Conservation (phyloP, 495 filamentous ascomycete genomes). For the Penicillium crystallinum region DNA sequence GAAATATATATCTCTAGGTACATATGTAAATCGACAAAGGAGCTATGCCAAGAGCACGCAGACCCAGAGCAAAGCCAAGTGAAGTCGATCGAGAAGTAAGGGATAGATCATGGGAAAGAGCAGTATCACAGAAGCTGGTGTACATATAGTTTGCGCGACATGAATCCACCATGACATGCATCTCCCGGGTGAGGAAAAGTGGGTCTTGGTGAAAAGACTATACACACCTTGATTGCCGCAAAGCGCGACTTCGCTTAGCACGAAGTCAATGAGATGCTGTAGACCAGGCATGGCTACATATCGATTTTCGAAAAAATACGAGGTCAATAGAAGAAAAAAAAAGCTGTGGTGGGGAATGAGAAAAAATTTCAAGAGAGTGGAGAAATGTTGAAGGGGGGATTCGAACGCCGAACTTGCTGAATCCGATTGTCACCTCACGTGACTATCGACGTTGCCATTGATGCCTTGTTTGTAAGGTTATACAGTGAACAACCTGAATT, state of each 20-base stretch:
- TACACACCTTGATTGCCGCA: slow-evolving; percentile 65
- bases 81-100: not conserved
- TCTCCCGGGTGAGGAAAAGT: slow-evolving; percentile 15
- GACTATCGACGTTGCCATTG: not conserved
- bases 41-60: not conserved
- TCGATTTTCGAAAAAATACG: slow-evolving; percentile 9
- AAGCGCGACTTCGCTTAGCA: slow-evolving; percentile 68
- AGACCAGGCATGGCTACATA: slow-evolving; percentile 54
- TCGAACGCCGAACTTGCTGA: slow-evolving; percentile 32
- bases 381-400: slow-evolving; percentile 25
- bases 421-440: not conserved
- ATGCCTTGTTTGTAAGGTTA: slow-evolving; percentile 1
- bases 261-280: slow-evolving; percentile 64
- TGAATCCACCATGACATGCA: slow-evolving; percentile 7
- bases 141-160: not conserved
- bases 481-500: not conserved
- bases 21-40: not conserved
- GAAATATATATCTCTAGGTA: too few species aligned
- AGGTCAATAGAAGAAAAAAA: not conserved
- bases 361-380: slow-evolving; percentile 7
- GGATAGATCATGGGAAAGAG: not conserved
- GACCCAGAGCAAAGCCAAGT: not conserved
- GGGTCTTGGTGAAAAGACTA: slow-evolving; percentile 18
- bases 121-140: too few species aligned
- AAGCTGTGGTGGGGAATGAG: not conserved